phyloP scores from a whole-genome alignment of 768 basidiomycete species.

The Pulveroboletus sp. region DNA sequence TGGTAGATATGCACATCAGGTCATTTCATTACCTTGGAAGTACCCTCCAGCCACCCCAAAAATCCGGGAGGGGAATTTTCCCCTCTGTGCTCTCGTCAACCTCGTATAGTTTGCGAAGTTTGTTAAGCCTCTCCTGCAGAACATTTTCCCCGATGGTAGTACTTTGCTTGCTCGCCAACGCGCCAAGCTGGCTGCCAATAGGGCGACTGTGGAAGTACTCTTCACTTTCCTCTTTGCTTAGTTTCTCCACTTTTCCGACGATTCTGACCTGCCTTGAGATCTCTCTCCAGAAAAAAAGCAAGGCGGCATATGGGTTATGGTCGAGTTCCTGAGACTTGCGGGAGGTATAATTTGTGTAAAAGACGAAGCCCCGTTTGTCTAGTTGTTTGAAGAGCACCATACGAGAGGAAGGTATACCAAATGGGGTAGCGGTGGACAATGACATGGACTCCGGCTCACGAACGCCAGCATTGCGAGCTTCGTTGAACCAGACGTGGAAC shows the following conservation, averaged over 20 bases:
- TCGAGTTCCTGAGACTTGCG: constrained; percentile 84
- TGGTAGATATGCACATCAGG: not conserved
- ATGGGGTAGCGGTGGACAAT: constrained; percentile 66
- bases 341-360: constrained; percentile 96
- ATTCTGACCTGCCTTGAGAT: constrained; percentile 78
- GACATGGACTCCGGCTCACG: constrained; percentile 90
- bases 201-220: constrained; percentile 85
- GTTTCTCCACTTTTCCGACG: constrained; percentile 80
- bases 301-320: constrained; percentile 74
- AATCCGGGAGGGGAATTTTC: constrained; percentile 76
- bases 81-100: constrained; percentile 36
- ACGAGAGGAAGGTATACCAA: constrained; percentile 82
- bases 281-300: constrained; percentile 92
- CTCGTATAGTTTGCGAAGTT: constrained; percentile 57
- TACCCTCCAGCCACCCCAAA: constrained; percentile 97
- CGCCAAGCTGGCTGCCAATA: constrained; percentile 80
- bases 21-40: constrained; percentile 66
- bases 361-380: constrained; percentile 87
- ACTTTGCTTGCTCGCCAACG: constrained; percentile 94
- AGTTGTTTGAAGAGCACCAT: constrained; percentile 91
- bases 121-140: constrained; percentile 58
- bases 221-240: constrained; percentile 68
- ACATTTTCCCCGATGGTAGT: constrained; percentile 70
- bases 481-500: constrained; percentile 85
- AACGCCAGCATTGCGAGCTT: constrained; percentile 56